These are phyloP conservation scores for Hura crepitans DNA, from an alignment of 441 rosid species.

Conservation along the genomic window DNA sequence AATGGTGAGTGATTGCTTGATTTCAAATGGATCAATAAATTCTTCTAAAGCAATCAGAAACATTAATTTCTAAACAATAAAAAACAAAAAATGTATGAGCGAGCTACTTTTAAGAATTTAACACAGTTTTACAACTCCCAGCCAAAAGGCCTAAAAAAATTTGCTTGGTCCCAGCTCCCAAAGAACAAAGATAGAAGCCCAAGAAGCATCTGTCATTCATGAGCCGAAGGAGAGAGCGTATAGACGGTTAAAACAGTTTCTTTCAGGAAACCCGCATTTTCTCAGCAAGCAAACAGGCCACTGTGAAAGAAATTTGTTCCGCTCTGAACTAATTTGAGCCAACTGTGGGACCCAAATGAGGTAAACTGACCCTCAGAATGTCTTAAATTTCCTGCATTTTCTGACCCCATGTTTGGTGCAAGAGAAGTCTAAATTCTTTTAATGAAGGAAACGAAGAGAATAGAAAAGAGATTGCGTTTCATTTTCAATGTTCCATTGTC, in stretches of 20 bases:
- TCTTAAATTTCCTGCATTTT: neutral
- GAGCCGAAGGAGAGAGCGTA: no score
- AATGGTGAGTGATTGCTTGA: no score
- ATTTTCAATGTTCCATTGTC: no score
- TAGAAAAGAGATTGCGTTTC: no score
- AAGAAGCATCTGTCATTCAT: no score
- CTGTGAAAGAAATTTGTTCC: neutral
- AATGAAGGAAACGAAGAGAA: no score
- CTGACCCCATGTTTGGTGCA: no score
- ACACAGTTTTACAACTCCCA: neutral
- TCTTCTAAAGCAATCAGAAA: neutral
- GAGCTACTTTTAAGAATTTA: neutral
- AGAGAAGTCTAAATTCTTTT: no score
- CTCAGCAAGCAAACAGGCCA: conserved; percentile 6
- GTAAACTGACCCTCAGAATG: neutral
- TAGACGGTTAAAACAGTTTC: neutral
- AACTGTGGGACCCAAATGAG: neutral
- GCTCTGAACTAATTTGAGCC: no score
- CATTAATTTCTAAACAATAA: neutral
- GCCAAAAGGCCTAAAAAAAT: neutral
- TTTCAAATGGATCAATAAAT: neutral
- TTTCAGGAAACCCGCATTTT: neutral
- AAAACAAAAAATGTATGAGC: neutral
- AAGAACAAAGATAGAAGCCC: no score
- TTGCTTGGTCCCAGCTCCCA: neutral